Base-by-base conservation (phyloP, 1,284 basidiomycete genomes). In the Apiotrichum montevideense region DNA sequence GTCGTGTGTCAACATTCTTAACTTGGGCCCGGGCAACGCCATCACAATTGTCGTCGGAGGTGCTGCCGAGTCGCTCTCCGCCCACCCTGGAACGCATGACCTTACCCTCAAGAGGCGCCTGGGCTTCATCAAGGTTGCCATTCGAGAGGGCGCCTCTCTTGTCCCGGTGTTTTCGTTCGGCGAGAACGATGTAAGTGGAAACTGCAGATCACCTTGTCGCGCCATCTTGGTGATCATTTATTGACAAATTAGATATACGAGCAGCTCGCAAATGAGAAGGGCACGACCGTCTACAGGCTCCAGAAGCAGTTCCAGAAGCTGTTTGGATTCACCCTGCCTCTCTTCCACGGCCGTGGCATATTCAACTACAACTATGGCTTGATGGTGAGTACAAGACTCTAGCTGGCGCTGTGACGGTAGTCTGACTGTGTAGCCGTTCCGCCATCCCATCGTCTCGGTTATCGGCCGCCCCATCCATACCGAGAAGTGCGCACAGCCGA, bases 11-110 rank as follows among this genome's bases (percentile, higher is more conserved):
- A 90, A 90, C 70, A 95, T 98, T 56, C 80, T 99, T 10, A 81
- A 82, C 62, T 70, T 80, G 54, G 90, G 90, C 10, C 81, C 85
- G 1, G 82, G 81, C 5, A 75, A 70, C 37, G 84, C 90, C 0
- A 93, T 97, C 67, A 89, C 89, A 2, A 98, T 99, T 59, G 95
- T 99, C 1, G 88, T 99, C 0, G 95, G 95, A 2, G 96, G 95
- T 11, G 96, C 96, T 0, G 87, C 93, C 6, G 96, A 98, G 79
- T 91, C 88, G 32, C 77, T 99, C 66, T 87, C 85, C 65, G 95
- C 95, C 6, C 88, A 86, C 66, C 96, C 95, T 0, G 96, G 95
- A 14, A 98, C 94, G 15, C 68, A 72, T 15, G 92, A 98, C 78
- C 76, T 98, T 73, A 98, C 94, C 2, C 76, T 99, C 61, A 82